Evolutionary conservation across 164 flowering plant genomes (phyloP), one percentile per base, ranked within the genome.

Genomic region (Chimonanthus praecox): DNA sequence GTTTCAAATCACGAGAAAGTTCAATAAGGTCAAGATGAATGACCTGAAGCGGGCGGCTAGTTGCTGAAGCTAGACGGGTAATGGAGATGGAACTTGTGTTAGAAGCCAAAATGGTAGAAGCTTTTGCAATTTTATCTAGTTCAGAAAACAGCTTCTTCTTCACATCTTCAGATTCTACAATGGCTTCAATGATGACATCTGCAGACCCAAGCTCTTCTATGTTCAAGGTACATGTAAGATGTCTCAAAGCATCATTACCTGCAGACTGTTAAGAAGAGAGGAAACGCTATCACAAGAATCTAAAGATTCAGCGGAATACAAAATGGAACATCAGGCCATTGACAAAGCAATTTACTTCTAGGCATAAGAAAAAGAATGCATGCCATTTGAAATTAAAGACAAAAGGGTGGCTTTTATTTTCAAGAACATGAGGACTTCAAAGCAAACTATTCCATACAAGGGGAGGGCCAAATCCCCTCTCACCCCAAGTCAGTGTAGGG

Each of bases 1-100:
- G 60, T 54, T 54, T 15, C 60, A 54, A 54, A 11, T 11, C 16
- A 54, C 11, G 16, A 54, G 5, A 54, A 5, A 54, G 16, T 54
- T 54, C 11, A 54, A 10, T 54, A 3, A 54, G 16, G 60, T 54
- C n/a, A 54, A 10, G 21, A 47, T 77, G 72, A 51, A 74, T 76
- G 75, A 95, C 99, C 97, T 92, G 92, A 68, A 8, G 18, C 5
- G 99, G 92, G 21, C 97, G 84, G 58, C 72, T 77, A 33, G 98
- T 93, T 20, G 86, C 87, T 70, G 94, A 83, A 2, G 96, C 99
- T 68, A 95, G 69, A 49, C 97, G 91, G 72, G 97, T 90, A 54
- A 95, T 91, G 67, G 99, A 91, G 61, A 95, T 95, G 20, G 99
- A 93, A 79, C 99, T 95, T 33, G 99, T 95, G 73, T 95, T 93